Evolutionary conservation across 257 asterid species (phyloP), one percentile per base, ranked within the genome.

Genomic region (Przewalskia tangutica): DNA sequence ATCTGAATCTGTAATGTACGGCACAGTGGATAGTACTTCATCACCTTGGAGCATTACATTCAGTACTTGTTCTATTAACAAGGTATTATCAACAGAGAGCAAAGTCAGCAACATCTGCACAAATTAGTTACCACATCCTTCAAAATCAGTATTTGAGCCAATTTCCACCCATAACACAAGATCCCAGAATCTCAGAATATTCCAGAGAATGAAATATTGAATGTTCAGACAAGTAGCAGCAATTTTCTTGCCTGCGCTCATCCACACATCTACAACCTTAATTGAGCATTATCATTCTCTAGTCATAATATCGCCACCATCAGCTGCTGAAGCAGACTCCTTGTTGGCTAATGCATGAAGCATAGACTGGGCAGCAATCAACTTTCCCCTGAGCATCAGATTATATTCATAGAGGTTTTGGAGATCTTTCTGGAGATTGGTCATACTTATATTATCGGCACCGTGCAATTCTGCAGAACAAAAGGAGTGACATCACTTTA

Each of bases 361-460:
- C 68, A 51, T 81, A 3, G 89, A 84, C 60, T 85, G 89, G 23
- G 88, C 84, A 75, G 87, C 85, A 20, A 86, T 79, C 80, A 89
- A 84, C 86, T 88, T 88, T 66, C 91, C 93, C 85, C 89, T 87
- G 88, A 88, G 80, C 84, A 84, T 20, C 23, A 81, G 89, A 82
- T 90, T 88, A 83, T 90, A 90, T 81, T 91, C 85, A 44, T 86
- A 88, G 77, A 91, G 80, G 36, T 85, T 82, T 82, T 87, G 86
- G 48, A 91, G 86, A 83, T 81, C 80, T 48, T 86, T 88, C 85
- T 92, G 94, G 81, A 92, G 86, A 87, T 89, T 91, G 54, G 66
- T 48, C 82, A 89, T 82, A 56, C 84, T 88, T 55, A 85, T 83
- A 83, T 91, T 89, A 50, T 86, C 71, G 18, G 86, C 59, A 80